phyloP scores from a whole-genome alignment of 2,329 filamentous ascomycete species.

The Berkeleyomyces basicola region DNA sequence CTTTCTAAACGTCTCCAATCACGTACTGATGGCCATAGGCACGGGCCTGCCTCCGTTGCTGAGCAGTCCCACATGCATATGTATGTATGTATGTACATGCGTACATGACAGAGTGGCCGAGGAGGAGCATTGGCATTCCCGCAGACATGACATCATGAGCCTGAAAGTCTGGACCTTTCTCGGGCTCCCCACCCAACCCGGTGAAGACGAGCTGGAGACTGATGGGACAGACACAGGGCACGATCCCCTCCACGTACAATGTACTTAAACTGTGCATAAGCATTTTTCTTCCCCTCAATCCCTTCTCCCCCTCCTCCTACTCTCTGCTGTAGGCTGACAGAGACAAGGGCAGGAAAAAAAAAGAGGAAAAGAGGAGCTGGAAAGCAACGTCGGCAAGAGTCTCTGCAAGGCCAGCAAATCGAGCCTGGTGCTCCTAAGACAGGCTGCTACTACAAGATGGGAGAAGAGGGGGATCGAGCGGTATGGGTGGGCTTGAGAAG shows the following conservation, averaged over 20 bases:
- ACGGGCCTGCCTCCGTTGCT: background rate
- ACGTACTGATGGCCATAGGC: background rate
- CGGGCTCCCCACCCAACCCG: background rate
- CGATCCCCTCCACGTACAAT: background rate
- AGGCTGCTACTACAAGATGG: background rate
- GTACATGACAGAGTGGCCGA: background rate
- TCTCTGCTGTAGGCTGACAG: background rate
- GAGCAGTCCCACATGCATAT: background rate
- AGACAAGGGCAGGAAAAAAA: background rate
- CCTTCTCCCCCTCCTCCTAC: background rate
- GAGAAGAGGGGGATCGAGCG: background rate
- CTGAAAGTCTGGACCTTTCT: background rate
- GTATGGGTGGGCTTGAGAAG: background rate
- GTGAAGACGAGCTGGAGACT: background rate
- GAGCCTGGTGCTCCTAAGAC: background rate
- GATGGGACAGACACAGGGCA: background rate
- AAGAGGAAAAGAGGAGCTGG: background rate
- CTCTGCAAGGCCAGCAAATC: background rate
- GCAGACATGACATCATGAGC: background rate
- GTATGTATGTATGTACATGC: background rate
- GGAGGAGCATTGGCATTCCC: background rate
- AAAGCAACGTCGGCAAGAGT: background rate
- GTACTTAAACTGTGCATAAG: background rate
- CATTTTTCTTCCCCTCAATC: background rate
- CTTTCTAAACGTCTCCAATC: background rate